Evolutionary conservation across 495 filamentous ascomycete species (phyloP).

Genomic region (Trichoderma orchidacearum): DNA sequence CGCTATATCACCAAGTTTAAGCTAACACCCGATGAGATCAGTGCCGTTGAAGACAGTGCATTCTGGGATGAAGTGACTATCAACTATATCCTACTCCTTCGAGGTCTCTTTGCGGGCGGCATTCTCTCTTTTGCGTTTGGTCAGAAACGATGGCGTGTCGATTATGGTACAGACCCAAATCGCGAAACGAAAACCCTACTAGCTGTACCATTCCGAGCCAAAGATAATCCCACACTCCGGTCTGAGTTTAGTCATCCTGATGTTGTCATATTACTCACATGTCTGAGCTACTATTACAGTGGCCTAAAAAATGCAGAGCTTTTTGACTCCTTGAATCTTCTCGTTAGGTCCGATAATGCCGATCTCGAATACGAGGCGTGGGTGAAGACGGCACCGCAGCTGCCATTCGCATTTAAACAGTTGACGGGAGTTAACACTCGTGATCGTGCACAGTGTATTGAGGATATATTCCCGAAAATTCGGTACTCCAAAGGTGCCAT

Average conservation of each 20-base stretch:
- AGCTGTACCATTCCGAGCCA: constrained; percentile 61
- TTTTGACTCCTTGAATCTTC: constrained; percentile 27
- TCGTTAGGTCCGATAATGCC: constrained; percentile 43
- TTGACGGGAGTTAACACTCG: constrained; percentile 46
- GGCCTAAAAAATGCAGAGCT: constrained; percentile 45
- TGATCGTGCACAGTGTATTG: constrained; percentile 27
- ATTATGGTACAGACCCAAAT: constrained; percentile 44
- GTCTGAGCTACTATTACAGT: constrained; percentile 53
- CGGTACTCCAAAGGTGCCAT: constrained; percentile 36
- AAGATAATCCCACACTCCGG: constrained; percentile 46
- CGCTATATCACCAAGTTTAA: constrained; percentile 27
- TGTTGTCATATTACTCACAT: constrained; percentile 52
- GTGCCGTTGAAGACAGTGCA: constrained; percentile 16
- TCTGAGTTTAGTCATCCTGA: constrained; percentile 70
- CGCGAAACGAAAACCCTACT: constrained; percentile 31
- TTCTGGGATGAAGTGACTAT: constrained; percentile 22
- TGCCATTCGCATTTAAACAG: constrained; percentile 27
- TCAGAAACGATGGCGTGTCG: constrained; percentile 52
- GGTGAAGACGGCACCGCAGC: constrained; percentile 20
- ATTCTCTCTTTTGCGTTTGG: constrained; percentile 40
- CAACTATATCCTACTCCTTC: constrained; percentile 37
- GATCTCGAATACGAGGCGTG: constrained; percentile 40
- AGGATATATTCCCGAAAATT: constrained; percentile 37
- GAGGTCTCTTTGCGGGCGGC: constrained; percentile 45
- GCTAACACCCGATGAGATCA: constrained; percentile 16